Evolutionary conservation across 2,329 filamentous ascomycete species (phyloP), one percentile per base, ranked within the genome.

Genomic region (Aspergillus brasiliensis): DNA sequence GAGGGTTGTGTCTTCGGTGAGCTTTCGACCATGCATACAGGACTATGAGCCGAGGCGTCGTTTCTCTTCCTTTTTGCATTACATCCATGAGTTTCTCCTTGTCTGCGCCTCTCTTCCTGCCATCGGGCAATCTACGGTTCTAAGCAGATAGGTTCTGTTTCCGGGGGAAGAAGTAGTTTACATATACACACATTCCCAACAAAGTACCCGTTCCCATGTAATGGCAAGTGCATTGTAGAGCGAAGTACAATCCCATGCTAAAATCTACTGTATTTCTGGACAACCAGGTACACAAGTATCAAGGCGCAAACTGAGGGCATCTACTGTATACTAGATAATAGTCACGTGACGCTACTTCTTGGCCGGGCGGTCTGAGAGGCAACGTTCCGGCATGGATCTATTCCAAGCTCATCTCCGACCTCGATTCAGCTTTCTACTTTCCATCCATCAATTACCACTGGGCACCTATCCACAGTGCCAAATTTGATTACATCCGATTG

Each of bases 21-120:
- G 58, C 60, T 64, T 64, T 65, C 58, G 56, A 62, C 61, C 62
- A 67, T 70, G 71, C 71, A 73, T 73, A 64, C 57, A 65, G 64
- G 63, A 67, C 66, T 65, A 65, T 60, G 62, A 64, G 31, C 55
- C 63, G 54, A 60, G 55, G 58, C 61, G 58, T 63, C 53, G 56
- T 65, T 63, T 64, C 53, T 65, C 54, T 59, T 61, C 51, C 49
- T 65, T 60, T 62, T 59, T 67, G 67, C 65, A 61, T 66, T 61
- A 62, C 60, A 61, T 61, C 51, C 27, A 42, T 56, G 31, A 57
- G 54, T 61, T 58, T 56, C 37, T 62, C 40, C 40, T 44, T 44
- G 40, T 44, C 47, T 40, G 42, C 55, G 38, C 52, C 27, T 60
- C 25, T 25, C 49, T 38, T 15, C 42, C 31, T 53, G 48, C 52